Percentiles rank a stretch among this genome's conserved stretches.
Evolutionary conservation across 140 eudicot species (phyloP).

Genomic region (Stevia rebaudiana): DNA sequence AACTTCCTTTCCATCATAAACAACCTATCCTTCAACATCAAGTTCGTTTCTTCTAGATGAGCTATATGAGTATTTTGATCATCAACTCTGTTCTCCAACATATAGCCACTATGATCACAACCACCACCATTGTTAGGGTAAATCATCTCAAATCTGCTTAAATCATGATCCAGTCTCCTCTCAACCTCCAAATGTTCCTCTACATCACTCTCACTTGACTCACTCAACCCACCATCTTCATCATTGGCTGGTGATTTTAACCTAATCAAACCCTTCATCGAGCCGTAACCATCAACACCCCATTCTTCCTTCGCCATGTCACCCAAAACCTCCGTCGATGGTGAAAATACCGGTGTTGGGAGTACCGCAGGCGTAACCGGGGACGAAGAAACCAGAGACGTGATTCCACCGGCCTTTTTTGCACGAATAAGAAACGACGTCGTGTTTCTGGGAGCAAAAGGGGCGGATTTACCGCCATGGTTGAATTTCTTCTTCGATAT

Average conservation of each 20-base stretch:
- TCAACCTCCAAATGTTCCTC: slow-evolving; percentile 98
- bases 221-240: slow-evolving; percentile 90
- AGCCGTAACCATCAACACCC: slow-evolving; percentile 99
- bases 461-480: slow-evolving; percentile 49
- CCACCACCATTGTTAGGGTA: slow-evolving; percentile 56
- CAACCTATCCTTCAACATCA: slow-evolving; percentile 81
- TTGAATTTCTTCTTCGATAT: slow-evolving; percentile 68
- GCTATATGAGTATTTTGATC: slow-evolving; percentile 98
- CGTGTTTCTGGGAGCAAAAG: slow-evolving; percentile 89
- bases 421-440: slow-evolving; percentile 79
- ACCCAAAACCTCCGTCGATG: slow-evolving; percentile 77
- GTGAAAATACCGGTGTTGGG: slow-evolving; percentile 87
- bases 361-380: slow-evolving; percentile 95
- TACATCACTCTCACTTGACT: slow-evolving; percentile 99
- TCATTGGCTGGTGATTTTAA: slow-evolving; percentile 81
- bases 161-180: slow-evolving; percentile 90
- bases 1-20: slow-evolving; percentile 93
- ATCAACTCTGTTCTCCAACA: slow-evolving; percentile 87
- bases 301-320: slow-evolving; percentile 98
- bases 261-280: slow-evolving; percentile 93
- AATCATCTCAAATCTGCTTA: slow-evolving; percentile 96
- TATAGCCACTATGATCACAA: slow-evolving; percentile 56
- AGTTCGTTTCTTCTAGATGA: slow-evolving; percentile 84
- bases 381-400: slow-evolving; percentile 75
- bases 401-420: slow-evolving; percentile 88